Evolutionary conservation across 805 yeast genomes (phyloP), one percentile per base, ranked within the genome.

Genomic region (Lachancea waltii): DNA sequence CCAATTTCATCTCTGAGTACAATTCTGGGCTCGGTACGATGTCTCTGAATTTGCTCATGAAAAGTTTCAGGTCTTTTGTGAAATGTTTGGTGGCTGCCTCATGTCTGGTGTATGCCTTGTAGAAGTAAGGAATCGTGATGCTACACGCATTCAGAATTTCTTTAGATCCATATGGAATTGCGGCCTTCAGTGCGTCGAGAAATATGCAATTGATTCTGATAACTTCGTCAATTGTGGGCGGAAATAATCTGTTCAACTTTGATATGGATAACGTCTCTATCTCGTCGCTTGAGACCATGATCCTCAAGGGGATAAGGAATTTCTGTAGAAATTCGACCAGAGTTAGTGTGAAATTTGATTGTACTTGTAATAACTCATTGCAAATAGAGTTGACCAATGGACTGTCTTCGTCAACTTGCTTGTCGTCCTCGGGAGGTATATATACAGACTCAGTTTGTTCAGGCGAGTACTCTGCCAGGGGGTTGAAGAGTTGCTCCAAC

Each of bases 151-250:
- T 79, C 42, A 90, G 60, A 3, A 85, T 68, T 58, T 90, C 97
- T 36, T 72, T 70, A 35, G 81, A 73, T 2, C 96, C 96, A 53
- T 60, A 75, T 0, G 79, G 75, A 2, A 66, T 52, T 0, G 97
- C 90, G 11, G 72, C 60, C 41, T 75, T 74, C 39, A 90, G 62
- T 16, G 92, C 76, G 48, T 83, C 94, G 44, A 83, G 72, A 42
- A 85, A 76, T 4, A 90, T 78, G 54, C 95, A 85, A 54, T 89
- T 89, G 27, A 90, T 80, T 52, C 97, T 70, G 8, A 95, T 84
- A 13, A 90, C 79, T 63, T 90, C 97, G 60, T 90, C 97, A 14
- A 90, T 82, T 0, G 97, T 90, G 1, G 97, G 97, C 2, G 97
- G 97, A 53, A 90, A 87, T 1, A 86, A 70, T 34, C 77, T 69